Conservation (phyloP, 495 filamentous ascomycete species). For the Echria macrotheca region DNA sequence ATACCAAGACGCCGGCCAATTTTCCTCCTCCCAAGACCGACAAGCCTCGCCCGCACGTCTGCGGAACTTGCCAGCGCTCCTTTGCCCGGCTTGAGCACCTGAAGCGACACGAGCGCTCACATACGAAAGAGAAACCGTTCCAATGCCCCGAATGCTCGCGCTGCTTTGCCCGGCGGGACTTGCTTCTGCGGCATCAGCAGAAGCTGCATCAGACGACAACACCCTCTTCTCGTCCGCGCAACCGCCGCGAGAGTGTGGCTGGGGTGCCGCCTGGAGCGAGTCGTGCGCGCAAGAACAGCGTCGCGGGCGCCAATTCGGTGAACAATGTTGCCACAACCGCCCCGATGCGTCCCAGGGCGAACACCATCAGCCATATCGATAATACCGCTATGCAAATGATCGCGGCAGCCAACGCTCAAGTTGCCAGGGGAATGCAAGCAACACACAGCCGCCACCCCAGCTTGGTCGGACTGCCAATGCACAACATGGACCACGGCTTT, state of each 20-base stretch:
- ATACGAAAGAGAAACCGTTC: conserved; percentile 99
- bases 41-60: conserved; percentile 94
- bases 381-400: conserved; percentile 65
- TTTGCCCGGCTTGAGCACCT: conserved; percentile 96
- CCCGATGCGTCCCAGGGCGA: conserved; percentile 82
- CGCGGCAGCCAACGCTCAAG: conserved; percentile 48
- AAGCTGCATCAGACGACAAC: conserved; percentile 97
- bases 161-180: conserved; percentile 91
- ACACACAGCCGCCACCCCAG: conserved; percentile 59
- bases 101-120: conserved; percentile 96
- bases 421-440: conserved; percentile 52
- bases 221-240: conserved; percentile 80
- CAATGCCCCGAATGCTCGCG: conserved; percentile 92
- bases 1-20: conserved; percentile 41
- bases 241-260: conserved; percentile 82
- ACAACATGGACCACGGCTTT: conserved; percentile 47
- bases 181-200: conserved; percentile 94
- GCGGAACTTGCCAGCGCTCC: conserved; percentile 84
- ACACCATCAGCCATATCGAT: conserved; percentile 96
- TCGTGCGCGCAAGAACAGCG: conserved; percentile 86
- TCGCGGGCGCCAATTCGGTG: conserved; percentile 51
- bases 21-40: conserved; percentile 87
- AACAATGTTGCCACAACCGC: conserved; percentile 39
- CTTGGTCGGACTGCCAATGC: conserved; percentile 58
- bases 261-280: conserved; percentile 59